Evolutionary conservation across 164 flowering plant species (phyloP).

Genomic region (Kalanchoe fedtschenkoi): DNA sequence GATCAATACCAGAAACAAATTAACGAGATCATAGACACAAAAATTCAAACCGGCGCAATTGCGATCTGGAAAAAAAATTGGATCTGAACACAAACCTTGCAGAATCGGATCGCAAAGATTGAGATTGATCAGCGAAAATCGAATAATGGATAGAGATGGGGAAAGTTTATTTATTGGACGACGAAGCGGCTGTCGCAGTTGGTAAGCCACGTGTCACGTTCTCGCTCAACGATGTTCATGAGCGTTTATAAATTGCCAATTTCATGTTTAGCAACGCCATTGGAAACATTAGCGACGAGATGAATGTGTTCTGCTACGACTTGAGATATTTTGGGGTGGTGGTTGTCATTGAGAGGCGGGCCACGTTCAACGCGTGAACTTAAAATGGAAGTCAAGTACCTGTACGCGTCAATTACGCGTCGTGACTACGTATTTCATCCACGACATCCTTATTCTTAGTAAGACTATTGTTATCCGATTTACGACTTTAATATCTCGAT

Average conservation of each 20-base stretch:
- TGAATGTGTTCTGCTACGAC: neutral
- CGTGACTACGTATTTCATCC: too few species aligned
- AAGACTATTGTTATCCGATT: too few species aligned
- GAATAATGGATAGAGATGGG: neutral
- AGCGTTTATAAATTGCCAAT: neutral
- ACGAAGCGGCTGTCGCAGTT: neutral
- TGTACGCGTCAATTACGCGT: conserved; percentile 1
- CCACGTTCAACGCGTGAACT: neutral
- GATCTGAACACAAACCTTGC: neutral
- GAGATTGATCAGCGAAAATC: neutral
- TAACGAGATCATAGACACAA: neutral
- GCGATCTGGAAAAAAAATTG: neutral
- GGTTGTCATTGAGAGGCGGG: neutral
- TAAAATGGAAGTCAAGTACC: neutral
- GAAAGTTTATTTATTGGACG: neutral
- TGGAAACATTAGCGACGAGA: neutral
- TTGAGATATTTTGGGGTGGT: neutral
- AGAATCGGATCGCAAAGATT: neutral
- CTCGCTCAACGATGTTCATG: neutral
- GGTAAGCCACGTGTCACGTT: neutral
- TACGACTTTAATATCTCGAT: too few species aligned
- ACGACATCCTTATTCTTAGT: too few species aligned
- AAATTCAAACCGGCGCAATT: neutral
- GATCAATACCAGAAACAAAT: neutral
- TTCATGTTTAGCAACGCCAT: neutral